These are phyloP conservation scores for Roridomyces roridus DNA, from an alignment of 768 basidiomycete genomes.

Conservation along the genomic window DNA sequence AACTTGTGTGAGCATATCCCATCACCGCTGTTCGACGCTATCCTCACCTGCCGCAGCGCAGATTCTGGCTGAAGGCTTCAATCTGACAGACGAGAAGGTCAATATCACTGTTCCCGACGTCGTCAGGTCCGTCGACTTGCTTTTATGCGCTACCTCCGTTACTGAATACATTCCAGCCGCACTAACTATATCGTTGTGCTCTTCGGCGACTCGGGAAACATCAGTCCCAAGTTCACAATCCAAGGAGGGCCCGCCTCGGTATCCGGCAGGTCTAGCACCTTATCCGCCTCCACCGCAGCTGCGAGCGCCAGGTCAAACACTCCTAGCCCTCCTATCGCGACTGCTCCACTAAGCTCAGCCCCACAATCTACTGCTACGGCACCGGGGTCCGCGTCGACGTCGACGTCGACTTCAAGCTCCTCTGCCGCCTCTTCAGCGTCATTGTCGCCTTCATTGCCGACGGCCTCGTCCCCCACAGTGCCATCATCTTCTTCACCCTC, in stretches of 20 bases:
- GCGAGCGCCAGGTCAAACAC: conserved; percentile 2
- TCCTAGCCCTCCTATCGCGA: conserved; percentile 24
- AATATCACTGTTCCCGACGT: conserved; percentile 60
- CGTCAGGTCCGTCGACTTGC: conserved; percentile 16
- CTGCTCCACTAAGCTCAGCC: conserved; percentile 29
- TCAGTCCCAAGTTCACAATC: conserved; percentile 66
- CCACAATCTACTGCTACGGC: conserved; percentile 32
- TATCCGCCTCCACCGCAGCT: conserved; percentile 18
- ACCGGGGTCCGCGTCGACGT: conserved; percentile 14
- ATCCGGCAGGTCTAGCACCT: too few relatives aligned
- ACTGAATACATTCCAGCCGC: too few relatives aligned
- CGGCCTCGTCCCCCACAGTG: conserved; percentile 8
- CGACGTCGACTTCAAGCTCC: neutral
- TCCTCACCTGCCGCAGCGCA: neutral
- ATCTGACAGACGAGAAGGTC: conserved; percentile 55
- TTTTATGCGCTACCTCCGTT: too few relatives aligned
- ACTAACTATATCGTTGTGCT: neutral
- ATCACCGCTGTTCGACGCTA: neutral
- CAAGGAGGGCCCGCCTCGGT: conserved; percentile 24
- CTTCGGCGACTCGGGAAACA: conserved; percentile 44
- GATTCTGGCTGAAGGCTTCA: conserved; percentile 64
- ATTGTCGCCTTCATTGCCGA: conserved; percentile 19
- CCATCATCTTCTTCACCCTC: conserved; percentile 26
- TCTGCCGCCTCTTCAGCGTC: neutral
- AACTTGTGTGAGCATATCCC: conserved; percentile 58